Base-by-base conservation (phyloP, 1,284 basidiomycete genomes). In the Ceratobasidium sp. region DNA sequence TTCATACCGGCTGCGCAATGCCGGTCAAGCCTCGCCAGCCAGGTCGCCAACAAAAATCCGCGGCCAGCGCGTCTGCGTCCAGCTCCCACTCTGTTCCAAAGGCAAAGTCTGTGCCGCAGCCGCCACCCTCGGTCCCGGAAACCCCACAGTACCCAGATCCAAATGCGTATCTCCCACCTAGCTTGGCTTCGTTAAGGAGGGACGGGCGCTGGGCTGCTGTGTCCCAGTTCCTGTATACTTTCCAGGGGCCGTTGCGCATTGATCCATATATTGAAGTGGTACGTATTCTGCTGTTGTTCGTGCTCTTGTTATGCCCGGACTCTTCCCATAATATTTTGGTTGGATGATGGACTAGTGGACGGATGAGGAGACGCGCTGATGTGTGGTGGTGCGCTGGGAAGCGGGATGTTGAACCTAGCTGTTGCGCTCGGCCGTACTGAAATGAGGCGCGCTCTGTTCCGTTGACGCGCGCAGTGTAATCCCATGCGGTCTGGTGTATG, bases 161-260 rank as follows among this genome's bases (percentile, higher is more conserved):
- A 21, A 70, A 70, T 50, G 67, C 67, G 30, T 59, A 46, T 26
- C 62, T 75, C 14, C 62, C 72, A 11, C 74, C 72, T 28, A 71
- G 44, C 57, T 57, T 71, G 28, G 52, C 44, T 30, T 73, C 73
- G 38, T 81, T 85, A 67, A 85, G 91, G 73, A 87, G 83, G 62
- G 85, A 91, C 73, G 93, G 92, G 91, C 92, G 91, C 84, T 94
- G 92, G 92, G 92, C 92, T 13, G 89, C 89, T 28, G 89, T 93
- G 80, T 86, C 87, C 80, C 91, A 94, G 80, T 93, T 93, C 84
- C 90, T 91, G 83, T 89, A 85, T 79, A 93, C 90, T 28, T 94
- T 93, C 81, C 84, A 85, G 66, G 84, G 84, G 55, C 82, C 94
- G 71, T 85, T 93, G 35, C 82, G 86, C 70, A 85, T 90, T 83